Evolutionary conservation across 2,329 filamentous ascomycete species (phyloP).

Genomic region (Sordariomycetes sp.): DNA sequence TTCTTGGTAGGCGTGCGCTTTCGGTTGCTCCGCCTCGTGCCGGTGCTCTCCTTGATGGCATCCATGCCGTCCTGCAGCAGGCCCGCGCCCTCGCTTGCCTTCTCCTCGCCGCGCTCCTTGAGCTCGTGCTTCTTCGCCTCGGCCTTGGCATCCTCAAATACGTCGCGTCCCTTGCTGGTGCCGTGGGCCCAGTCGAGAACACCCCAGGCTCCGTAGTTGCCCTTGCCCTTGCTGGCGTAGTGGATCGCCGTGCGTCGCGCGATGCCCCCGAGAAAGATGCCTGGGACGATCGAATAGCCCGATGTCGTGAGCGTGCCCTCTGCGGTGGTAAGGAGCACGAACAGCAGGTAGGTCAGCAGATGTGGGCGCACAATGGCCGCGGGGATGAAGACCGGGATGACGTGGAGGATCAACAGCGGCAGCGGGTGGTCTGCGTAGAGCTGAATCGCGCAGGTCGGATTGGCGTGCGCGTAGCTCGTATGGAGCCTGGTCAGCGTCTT

Average conservation of each 20-base stretch:
- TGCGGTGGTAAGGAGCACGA: slow-evolving; percentile 51
- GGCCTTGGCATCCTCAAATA: slow-evolving; percentile 43
- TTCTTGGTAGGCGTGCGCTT: slow-evolving; percentile 12
- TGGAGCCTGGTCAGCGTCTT: slow-evolving; percentile 30
- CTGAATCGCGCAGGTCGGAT: slow-evolving; percentile 42
- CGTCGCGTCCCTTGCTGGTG: slow-evolving; percentile 40
- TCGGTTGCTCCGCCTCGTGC: slow-evolving; percentile 15
- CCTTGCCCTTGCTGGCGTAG: slow-evolving; percentile 43
- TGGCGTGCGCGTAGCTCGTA: slow-evolving; percentile 38
- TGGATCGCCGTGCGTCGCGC: slow-evolving; percentile 35
- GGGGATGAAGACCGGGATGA: slow-evolving; percentile 58
- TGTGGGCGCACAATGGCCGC: slow-evolving; percentile 58
- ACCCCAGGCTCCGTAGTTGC: slow-evolving; percentile 55
- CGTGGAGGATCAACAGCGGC: slow-evolving; percentile 51
- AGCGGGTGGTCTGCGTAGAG: slow-evolving; percentile 61
- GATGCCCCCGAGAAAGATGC: slow-evolving; percentile 43
- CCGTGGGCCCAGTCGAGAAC: slow-evolving; percentile 53
- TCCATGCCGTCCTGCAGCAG: slow-evolving; percentile 22
- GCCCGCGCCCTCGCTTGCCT: slow-evolving; percentile 20
- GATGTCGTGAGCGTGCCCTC: slow-evolving; percentile 61
- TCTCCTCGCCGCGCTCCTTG: slow-evolving; percentile 27
- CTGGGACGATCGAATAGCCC: slow-evolving; percentile 53
- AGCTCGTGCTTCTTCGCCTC: slow-evolving; percentile 49
- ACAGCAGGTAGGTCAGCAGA: slow-evolving; percentile 61
- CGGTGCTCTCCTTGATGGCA: slow-evolving; percentile 15